Conservation (phyloP, 2,329 filamentous ascomycete species). For the Clarireedia paspali region DNA sequence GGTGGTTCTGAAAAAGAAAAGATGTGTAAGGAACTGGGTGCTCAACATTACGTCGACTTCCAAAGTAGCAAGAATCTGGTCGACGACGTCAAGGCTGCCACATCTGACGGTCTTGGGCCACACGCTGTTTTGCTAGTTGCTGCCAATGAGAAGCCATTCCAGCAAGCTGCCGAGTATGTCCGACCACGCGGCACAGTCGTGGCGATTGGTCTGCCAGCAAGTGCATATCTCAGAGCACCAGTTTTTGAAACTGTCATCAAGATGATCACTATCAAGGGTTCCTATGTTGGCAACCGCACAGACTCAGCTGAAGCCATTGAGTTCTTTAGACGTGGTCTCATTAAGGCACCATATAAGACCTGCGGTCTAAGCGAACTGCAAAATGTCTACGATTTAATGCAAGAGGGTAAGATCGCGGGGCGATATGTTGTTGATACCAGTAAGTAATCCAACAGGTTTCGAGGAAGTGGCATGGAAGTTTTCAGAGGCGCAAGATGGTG, state of each 20-base stretch:
- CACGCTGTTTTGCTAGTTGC: conserved; percentile 84
- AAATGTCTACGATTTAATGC: conserved; percentile 71
- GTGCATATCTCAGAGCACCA: conserved; percentile 71
- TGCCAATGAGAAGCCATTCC: conserved; percentile 85
- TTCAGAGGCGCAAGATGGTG: background rate
- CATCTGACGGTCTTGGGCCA: conserved; percentile 72
- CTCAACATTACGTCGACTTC: conserved; percentile 74
- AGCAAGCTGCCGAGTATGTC: conserved; percentile 84
- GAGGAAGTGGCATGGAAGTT: background rate
- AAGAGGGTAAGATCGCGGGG: conserved; percentile 63
- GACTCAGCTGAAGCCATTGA: conserved; percentile 86
- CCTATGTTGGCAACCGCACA: conserved; percentile 86
- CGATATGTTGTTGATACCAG: conserved; percentile 73
- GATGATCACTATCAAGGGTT: conserved; percentile 90
- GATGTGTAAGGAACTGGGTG: conserved; percentile 64
- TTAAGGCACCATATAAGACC: conserved; percentile 81
- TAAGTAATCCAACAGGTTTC: conserved; percentile 36
- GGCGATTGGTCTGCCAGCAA: conserved; percentile 80
- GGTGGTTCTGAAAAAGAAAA: conserved; percentile 72
- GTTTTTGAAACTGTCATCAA: conserved; percentile 84
- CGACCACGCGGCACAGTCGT: conserved; percentile 75
- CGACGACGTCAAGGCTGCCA: conserved; percentile 74
- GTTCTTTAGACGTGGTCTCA: conserved; percentile 71
- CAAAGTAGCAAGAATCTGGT: conserved; percentile 67
- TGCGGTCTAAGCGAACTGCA: conserved; percentile 74